Evolutionary conservation across 768 basidiomycete genomes (phyloP), one percentile per base, ranked within the genome.

Genomic region (Leccinum disarticulatum): DNA sequence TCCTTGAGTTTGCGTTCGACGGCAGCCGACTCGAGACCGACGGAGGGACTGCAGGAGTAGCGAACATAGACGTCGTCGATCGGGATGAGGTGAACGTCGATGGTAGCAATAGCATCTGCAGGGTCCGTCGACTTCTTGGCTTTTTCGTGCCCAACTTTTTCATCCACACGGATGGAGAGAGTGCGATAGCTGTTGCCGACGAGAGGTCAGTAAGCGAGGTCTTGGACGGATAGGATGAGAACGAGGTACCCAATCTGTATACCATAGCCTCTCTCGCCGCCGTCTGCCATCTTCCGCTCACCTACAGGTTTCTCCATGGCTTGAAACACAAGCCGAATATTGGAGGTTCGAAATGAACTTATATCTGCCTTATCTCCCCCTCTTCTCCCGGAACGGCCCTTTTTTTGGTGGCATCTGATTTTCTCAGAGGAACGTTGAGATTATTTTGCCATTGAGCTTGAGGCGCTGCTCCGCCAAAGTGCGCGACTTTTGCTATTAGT

Each of bases 11-110:
- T 72, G 27, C 81, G 75, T 54, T 74, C 70, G 30, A 81, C 77
- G 10, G 81, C 79, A 22, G 71, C 74, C 1, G 62, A 25, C 60
- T 85, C 84, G n/a, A 85, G 78, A 14, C 84, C 83, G 35, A 76
- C 65, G 6, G 70, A 66, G 6, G 77, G 75, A 33, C 75, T 78
- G 36, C 74, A 78, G 3, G 77, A 79, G 50, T 82, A 77, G 28
- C 81, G 76, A 33, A 74, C 71, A 54, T 74, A 77, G 31, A 81
- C 76, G 0, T 82, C 76, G 15, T 82, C 76, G 0, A 70, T 52
- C 0, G 74, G 27, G 15, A 83, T 64, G 38, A 71, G 71, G 62
- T 85, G 84, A 57, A 79, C 80, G 55, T 85, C 82, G 58, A 85
- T 79, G 19, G 75, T 64, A 27, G 77, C 69, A 66, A 82, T 75